These are phyloP conservation scores for Zymoseptoria ardabiliae DNA, from an alignment of 2,329 filamentous ascomycete species.

Conservation along the genomic window DNA sequence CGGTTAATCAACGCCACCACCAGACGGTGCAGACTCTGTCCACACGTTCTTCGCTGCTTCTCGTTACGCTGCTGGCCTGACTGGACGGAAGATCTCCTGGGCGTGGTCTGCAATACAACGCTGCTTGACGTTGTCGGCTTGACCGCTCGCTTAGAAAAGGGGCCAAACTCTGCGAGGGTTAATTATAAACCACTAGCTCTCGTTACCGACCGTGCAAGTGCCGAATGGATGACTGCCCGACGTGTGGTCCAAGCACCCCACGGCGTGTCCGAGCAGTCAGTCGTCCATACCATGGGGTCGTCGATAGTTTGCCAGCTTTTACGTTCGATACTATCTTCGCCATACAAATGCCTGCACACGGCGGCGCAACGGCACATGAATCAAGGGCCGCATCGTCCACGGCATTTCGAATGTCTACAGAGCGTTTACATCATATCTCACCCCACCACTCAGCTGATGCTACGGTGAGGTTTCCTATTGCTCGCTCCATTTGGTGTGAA, in stretches of 20 bases:
- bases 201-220: not conserved
- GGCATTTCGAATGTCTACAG: not conserved
- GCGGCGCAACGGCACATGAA: no score
- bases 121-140: not conserved
- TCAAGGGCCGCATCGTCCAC: not conserved
- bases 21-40: not conserved
- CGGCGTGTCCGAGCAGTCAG: not conserved
- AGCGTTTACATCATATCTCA: not conserved
- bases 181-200: not conserved
- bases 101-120: not conserved
- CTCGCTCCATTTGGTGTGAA: no score
- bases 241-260: not conserved
- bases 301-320: not conserved
- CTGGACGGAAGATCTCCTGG: not conserved
- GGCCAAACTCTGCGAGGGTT: not conserved
- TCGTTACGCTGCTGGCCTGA: not conserved
- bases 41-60: not conserved
- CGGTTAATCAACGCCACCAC: not conserved
- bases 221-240: not conserved
- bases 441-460: not conserved
- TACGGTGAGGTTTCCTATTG: not conserved
- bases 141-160: not conserved
- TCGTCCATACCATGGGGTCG: not conserved
- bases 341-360: not conserved
- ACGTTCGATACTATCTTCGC: not conserved